phyloP scores from a whole-genome alignment of 148 eudicot genomes.

The Simmondsia chinensis region DNA sequence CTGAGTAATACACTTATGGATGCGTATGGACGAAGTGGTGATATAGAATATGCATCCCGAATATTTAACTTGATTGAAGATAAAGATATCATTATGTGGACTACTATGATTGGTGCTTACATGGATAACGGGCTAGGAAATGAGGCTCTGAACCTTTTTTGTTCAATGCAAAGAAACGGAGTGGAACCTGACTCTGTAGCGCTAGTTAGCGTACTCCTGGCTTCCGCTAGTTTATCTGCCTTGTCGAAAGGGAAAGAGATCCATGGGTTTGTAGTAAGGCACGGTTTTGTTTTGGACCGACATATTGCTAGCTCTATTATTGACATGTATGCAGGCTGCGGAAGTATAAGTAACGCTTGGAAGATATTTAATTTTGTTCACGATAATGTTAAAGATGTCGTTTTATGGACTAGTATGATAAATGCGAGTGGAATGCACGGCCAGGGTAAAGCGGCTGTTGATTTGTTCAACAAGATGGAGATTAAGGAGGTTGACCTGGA shows the following conservation, averaged over 20 bases:
- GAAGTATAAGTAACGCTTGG: constrained; percentile 39
- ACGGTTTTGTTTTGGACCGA: constrained; percentile 36
- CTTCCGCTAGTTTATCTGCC: constrained; percentile 57
- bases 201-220: constrained; percentile 50
- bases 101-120: constrained; percentile 68
- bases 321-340: constrained; percentile 84
- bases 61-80: constrained; percentile 38
- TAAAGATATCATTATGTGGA: constrained; percentile 75
- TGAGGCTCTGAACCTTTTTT: constrained; percentile 60
- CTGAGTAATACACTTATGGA: constrained; percentile 51
- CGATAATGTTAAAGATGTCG: constrained; percentile 46
- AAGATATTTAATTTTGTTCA: constrained; percentile 41
- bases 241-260: constrained; percentile 77
- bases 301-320: constrained; percentile 65
- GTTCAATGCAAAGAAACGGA: constrained; percentile 26
- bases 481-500: constrained; percentile 40
- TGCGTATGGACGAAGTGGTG: constrained; percentile 61
- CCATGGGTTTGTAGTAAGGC: constrained; percentile 64
- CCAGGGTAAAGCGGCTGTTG: constrained; percentile 37
- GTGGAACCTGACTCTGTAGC: constrained; percentile 59
- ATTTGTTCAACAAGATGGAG: constrained; percentile 51
- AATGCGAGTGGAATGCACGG: constrained; percentile 84
- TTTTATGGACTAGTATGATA: constrained; percentile 78
- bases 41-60: constrained; percentile 35
- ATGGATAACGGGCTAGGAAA: constrained; percentile 47